Evolutionary conservation across 2,329 filamentous ascomycete genomes (phyloP), one percentile per base, ranked within the genome.

Genomic region (Penicillium sp.): DNA sequence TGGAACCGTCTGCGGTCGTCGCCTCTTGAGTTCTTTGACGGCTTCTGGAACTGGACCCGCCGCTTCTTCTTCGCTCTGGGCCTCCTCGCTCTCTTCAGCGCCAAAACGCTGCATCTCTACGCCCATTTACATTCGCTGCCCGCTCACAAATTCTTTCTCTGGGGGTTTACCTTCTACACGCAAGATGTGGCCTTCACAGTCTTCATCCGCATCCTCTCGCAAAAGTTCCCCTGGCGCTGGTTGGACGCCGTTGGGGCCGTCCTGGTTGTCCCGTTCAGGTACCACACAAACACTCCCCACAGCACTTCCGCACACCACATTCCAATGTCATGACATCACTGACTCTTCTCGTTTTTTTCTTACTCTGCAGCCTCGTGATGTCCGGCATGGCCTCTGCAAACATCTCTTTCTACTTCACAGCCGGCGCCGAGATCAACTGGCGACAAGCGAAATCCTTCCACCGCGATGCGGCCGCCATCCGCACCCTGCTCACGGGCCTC

Each of bases 351-450:
- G 9, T 38, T 29, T 44, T 30, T n/a, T 2, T 23, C 5, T 41
- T 38, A 29, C 48, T 49, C 19, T 26, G n/a, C 60, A 75, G 73
- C 64, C 52, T 76, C 7, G 45, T 70, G 11, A 68, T 76, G 56
- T 75, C 73, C 19, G 70, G 69, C 45, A 76, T 76, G 74, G 68
- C 73, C 38, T 64, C 73, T 7, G 68, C 74, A 35, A 76, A 75
- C 52, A 69, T 67, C 52, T 76, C 73, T 38, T 75, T 76, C 53
- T 76, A 71, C 54, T 57, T 75, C 29, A 69, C 71, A 13, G 75
- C 71, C 41, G 74, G 75, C 7, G 73, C 74, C 30, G 75, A 76
- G 62, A 76, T 76, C 46, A 74, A 76, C 66, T 76, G 75, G 75
- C 68, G 70, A 59, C 74, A 76, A 56, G 71, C 73, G 46, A 70